These are phyloP conservation scores for Cronartium ribicola DNA, from an alignment of 1,284 basidiomycete species.

Conservation along the genomic window DNA sequence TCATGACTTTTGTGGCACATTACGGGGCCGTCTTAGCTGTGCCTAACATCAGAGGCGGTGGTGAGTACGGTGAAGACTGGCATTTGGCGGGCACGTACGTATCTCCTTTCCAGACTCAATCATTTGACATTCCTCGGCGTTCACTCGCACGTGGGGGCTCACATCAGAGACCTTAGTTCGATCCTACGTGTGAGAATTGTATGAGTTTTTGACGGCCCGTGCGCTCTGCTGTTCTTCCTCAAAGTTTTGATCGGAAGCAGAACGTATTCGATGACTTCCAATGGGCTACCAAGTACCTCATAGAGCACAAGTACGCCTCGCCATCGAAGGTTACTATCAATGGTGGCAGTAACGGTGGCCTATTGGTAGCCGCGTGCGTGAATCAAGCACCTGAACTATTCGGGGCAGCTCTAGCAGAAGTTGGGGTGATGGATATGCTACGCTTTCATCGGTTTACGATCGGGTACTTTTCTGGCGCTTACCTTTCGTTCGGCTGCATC, in stretches of 20 bases:
- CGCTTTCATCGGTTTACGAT: constrained; percentile 73
- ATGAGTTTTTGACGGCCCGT: constrained; percentile 38
- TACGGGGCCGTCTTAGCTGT: constrained; percentile 72
- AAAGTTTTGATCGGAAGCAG: constrained; percentile 48
- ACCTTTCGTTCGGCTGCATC: background rate
- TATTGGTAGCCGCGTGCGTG: constrained; percentile 71
- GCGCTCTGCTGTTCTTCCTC: constrained; percentile 10
- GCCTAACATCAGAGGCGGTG: constrained; percentile 66
- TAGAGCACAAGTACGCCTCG: constrained; percentile 66
- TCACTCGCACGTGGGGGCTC: constrained; percentile 60
- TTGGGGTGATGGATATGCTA: constrained; percentile 74
- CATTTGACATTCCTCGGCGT: constrained; percentile 54
- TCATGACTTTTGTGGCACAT: constrained; percentile 70
- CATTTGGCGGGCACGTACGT: constrained; percentile 47
- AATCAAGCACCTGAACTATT: constrained; percentile 73
- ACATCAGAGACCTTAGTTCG: too few species aligned
- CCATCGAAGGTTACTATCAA: constrained; percentile 71
- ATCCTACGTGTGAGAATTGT: constrained; percentile 64
- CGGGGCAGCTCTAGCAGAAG: constrained; percentile 72
- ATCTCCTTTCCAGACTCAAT: constrained; percentile 17
- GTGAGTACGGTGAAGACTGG: constrained; percentile 71
- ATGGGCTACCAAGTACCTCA: constrained; percentile 68
- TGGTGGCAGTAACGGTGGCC: constrained; percentile 70
- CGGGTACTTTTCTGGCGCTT: constrained; percentile 47
- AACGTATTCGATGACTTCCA: constrained; percentile 74